phyloP scores from a whole-genome alignment of 108 stramenopile genomes.

The Conticribra guillardii region DNA sequence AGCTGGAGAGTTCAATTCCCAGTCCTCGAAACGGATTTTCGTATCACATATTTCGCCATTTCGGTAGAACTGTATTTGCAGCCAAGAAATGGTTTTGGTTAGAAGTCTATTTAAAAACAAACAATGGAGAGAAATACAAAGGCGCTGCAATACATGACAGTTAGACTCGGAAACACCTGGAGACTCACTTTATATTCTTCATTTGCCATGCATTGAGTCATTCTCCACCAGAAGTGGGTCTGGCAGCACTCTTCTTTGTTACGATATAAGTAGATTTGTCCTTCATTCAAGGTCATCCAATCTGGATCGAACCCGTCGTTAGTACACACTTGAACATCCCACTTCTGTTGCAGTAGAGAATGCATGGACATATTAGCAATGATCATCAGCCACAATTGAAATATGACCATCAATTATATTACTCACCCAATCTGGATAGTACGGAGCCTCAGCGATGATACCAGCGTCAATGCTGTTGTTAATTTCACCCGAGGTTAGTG shows the following conservation, averaged over 20 bases:
- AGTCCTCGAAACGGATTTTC: conserved; percentile 52
- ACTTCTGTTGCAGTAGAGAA: too few species aligned
- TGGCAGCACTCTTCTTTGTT: conserved; percentile 48
- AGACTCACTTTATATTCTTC: conserved; percentile 43
- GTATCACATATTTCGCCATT: conserved; percentile 47
- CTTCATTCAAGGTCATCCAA: conserved; percentile 43
- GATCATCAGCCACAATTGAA: too few species aligned
- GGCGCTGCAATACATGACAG: too few species aligned
- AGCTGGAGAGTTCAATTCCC: conserved; percentile 44
- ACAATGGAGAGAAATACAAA: too few species aligned
- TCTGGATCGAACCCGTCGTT: conserved; percentile 49
- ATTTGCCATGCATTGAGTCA: conserved; percentile 52
- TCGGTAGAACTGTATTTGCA: too few species aligned
- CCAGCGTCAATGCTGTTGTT: conserved; percentile 42
- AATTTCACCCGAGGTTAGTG: conserved; percentile 32
- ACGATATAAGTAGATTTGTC: conserved; percentile 41
- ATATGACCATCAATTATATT: too few species aligned
- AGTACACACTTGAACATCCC: conserved; percentile 44
- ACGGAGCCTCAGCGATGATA: conserved; percentile 47
- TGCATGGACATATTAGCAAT: too few species aligned
- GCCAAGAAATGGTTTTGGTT: too few species aligned
- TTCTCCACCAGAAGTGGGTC: conserved; percentile 50
- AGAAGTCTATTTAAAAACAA: conserved; percentile 26
- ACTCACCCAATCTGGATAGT: conserved; percentile 48
- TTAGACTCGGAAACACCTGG: neutral